Evolutionary conservation across 345 rosid species (phyloP).

Genomic region (Linum tenue): DNA sequence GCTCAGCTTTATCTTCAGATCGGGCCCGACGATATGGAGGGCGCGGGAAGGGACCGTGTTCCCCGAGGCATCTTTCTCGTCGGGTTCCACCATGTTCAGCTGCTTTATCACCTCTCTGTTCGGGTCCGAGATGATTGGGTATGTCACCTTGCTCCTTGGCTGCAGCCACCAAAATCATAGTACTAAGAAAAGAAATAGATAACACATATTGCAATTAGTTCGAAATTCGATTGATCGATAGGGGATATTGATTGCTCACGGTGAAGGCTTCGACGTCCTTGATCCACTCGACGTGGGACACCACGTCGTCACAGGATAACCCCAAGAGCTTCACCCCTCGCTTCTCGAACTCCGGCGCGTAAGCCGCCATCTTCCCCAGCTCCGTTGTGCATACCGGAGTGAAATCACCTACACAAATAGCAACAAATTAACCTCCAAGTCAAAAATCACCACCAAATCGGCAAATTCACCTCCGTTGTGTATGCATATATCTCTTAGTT

Average conservation of each 20-base stretch:
- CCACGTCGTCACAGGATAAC: slow-evolving; percentile 60
- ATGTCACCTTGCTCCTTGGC: slow-evolving; percentile 54
- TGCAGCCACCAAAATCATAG: slow-evolving; percentile 10
- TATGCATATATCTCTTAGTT: neutral
- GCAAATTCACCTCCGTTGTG: too few relatives aligned
- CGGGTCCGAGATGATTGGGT: slow-evolving; percentile 68
- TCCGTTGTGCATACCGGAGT: slow-evolving; percentile 84
- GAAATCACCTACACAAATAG: slow-evolving; percentile 48
- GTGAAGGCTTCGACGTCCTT: slow-evolving; percentile 65
- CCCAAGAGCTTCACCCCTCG: slow-evolving; percentile 72
- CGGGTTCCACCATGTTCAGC: slow-evolving; percentile 79
- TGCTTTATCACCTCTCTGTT: slow-evolving; percentile 42
- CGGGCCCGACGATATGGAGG: slow-evolving; percentile 62
- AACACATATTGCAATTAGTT: neutral
- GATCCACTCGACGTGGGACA: slow-evolving; percentile 60
- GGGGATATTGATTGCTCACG: slow-evolving; percentile 18
- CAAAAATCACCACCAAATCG: too few relatives aligned
- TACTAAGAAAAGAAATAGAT: neutral
- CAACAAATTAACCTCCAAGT: neutral
- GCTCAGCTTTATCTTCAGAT: slow-evolving; percentile 63
- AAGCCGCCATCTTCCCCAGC: slow-evolving; percentile 53
- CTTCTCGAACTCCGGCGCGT: slow-evolving; percentile 37
- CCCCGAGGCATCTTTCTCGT: slow-evolving; percentile 39
- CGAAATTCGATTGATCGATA: neutral
- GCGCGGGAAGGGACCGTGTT: slow-evolving; percentile 51